A percentile compares a stretch with the other conserved stretches of the same genome.
phyloP scores from a whole-genome alignment of 495 filamentous ascomycete species.

The Aspergillus ostianus region DNA sequence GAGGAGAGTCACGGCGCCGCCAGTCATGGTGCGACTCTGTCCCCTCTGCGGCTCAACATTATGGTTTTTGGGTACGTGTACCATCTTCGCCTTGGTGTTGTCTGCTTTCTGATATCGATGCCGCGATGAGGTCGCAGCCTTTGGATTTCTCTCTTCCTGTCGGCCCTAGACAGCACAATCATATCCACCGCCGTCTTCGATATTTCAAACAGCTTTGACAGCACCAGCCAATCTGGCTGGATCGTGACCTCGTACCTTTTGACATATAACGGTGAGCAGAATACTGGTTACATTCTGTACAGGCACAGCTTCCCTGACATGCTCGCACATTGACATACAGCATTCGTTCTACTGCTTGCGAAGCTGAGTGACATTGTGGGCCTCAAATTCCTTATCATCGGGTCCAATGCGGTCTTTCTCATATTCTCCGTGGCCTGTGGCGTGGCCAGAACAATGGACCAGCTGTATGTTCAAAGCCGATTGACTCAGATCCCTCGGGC shows the following conservation, averaged over 20 bases:
- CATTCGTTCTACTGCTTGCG: slow-evolving; percentile 4
- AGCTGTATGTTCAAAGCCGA: slow-evolving; percentile 1
- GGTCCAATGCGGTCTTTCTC: slow-evolving; percentile 5
- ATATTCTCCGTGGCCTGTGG: slow-evolving; percentile 6
- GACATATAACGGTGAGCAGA: slow-evolving; percentile 5
- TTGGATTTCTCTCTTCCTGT: slow-evolving; percentile 4
- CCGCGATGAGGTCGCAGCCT: too few species aligned
- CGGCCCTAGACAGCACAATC: slow-evolving; percentile 13
- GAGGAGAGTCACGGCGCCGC: too few species aligned
- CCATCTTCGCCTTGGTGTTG: too few species aligned
- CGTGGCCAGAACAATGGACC: slow-evolving; percentile 1
- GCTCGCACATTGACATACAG: neutral
- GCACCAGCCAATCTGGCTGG: slow-evolving; percentile 3
- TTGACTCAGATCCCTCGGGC: neutral
- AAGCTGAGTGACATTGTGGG: slow-evolving; percentile 9
- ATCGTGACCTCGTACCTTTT: slow-evolving; percentile 8
- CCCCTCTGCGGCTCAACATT: too few species aligned
- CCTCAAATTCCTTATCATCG: neutral
- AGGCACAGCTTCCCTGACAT: neutral
- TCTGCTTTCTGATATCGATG: too few species aligned
- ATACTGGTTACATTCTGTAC: too few species aligned
- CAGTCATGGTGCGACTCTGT: too few species aligned
- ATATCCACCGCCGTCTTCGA: slow-evolving; percentile 4
- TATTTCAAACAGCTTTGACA: neutral
- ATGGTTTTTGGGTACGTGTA: too few species aligned